Base-by-base conservation (phyloP, 768 basidiomycete genomes). In the Leccinum truebloodii region DNA sequence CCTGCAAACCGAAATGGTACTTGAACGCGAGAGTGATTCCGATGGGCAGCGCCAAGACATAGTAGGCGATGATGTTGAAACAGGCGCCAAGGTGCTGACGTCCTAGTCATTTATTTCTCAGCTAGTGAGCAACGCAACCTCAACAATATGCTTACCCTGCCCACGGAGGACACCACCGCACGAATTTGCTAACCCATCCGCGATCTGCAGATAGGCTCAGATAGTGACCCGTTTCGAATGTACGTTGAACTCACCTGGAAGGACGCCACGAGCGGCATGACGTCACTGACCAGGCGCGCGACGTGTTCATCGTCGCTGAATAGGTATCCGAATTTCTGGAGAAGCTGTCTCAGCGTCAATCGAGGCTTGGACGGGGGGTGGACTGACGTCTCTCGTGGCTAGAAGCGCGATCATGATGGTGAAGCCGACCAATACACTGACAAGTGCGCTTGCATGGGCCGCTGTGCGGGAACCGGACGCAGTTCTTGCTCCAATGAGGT, bases 81-180 rank as follows among this genome's bases (percentile, higher is more conserved):
- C 85, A 65, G 8, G 90, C 89, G 7, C 89, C 90, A 18, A 91
- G 80, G 61, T 87, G 85, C 69, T 92, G 90, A 20, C 87, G 71
- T 7, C 78, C 79, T 76, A 63, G 56, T 51, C 22, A 20, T 37
- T 22, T 39, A 16, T 60, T 28, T 37, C 16, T 72, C 41, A 64
- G 65, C 22, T 7, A 9, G 12, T 13, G 6, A 32, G 30, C 16
- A n/a, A 18, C 18, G 34, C 13, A 12, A 16, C 5, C 0, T 12
- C 13, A 26, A 3, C 37, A 22, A 20, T 20, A 20, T 46, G 37
- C 65, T 57, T 54, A 77, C 79, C 81, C 67, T 81, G 80, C 2
- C 83, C 81, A 54, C 81, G 79, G 30, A 83, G 76, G 24, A 78
- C 73, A 6, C 80, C 80, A 18, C 81, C 80, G 37, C 82, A 83